Percentiles rank a stretch among this genome's conserved stretches.
Evolutionary conservation across 495 filamentous ascomycete genomes (phyloP).

Genomic region (Aspergillus conjunctus): DNA sequence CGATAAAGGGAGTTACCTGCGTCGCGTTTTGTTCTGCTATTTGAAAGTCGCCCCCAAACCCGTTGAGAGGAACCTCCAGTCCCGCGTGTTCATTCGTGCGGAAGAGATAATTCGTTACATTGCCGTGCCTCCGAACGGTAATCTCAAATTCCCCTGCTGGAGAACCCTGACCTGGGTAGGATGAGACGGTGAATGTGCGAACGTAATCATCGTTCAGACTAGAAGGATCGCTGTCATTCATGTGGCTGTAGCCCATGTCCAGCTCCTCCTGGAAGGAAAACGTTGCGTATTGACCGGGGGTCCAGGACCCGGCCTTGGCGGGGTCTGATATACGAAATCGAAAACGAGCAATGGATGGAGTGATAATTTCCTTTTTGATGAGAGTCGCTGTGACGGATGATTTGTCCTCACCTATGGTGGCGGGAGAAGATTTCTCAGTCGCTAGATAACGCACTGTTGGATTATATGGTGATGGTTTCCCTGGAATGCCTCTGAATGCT

Average conservation of each 20-base stretch:
- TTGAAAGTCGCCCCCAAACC: conserved; percentile 70
- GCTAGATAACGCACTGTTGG: conserved; percentile 59
- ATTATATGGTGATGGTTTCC: conserved; percentile 72
- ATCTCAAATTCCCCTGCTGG: conserved; percentile 65
- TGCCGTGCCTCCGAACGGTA: conserved; percentile 66
- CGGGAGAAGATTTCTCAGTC: conserved; percentile 43
- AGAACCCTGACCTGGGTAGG: conserved; percentile 43
- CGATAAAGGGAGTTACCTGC: conserved; percentile 54
- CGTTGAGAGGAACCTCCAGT: conserved; percentile 66
- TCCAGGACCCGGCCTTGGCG: conserved; percentile 51
- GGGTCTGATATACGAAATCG: conserved; percentile 59
- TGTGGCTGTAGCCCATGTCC: conserved; percentile 73
- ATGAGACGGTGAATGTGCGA: conserved; percentile 78
- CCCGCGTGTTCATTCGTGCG: conserved; percentile 50
- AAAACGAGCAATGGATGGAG: conserved; percentile 63
- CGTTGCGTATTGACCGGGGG: conserved; percentile 72
- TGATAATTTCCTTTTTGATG: conserved; percentile 56
- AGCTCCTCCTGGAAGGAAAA: conserved; percentile 68
- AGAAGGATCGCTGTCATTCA: conserved; percentile 75
- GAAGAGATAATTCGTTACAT: conserved; percentile 66
- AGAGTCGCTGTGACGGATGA: conserved; percentile 51
- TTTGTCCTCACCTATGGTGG: conserved; percentile 22
- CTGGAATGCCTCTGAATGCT: conserved; percentile 61
- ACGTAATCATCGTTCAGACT: conserved; percentile 82
- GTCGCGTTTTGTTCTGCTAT: conserved; percentile 46